Evolutionary conservation across 495 filamentous ascomycete species (phyloP).

Genomic region (Hypomontagnella monticulosa): DNA sequence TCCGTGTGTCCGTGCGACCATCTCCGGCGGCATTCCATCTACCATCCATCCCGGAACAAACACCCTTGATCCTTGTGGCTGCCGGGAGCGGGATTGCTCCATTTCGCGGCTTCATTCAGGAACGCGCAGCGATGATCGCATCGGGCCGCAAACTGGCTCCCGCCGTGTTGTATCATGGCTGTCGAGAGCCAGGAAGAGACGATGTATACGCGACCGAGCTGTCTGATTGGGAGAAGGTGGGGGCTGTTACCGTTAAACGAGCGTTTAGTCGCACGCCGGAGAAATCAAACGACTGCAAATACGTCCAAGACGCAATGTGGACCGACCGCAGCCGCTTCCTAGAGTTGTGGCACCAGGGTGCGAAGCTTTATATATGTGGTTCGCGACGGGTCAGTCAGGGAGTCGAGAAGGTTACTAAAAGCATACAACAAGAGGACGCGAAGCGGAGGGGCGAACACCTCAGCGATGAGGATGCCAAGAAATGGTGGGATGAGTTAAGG

Average conservation of each 20-base stretch:
- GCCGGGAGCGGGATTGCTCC: constrained; percentile 65
- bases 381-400: constrained; percentile 40
- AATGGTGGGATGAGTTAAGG: constrained; percentile 61
- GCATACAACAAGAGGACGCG: constrained; percentile 60
- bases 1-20: constrained; percentile 64
- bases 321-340: constrained; percentile 60
- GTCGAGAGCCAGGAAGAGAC: constrained; percentile 62
- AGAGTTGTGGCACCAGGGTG: constrained; percentile 59
- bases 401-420: constrained; percentile 58
- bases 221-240: constrained; percentile 58
- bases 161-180: constrained; percentile 66
- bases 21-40: constrained; percentile 71
- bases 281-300: constrained; percentile 46
- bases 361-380: constrained; percentile 70
- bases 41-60: constrained; percentile 59
- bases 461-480: constrained; percentile 54
- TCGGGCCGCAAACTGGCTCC: constrained; percentile 51
- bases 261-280: constrained; percentile 51
- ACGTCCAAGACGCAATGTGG: constrained; percentile 70
- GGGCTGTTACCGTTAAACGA: constrained; percentile 63
- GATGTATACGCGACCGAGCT: constrained; percentile 65
- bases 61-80: constrained; percentile 70
- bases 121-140: constrained; percentile 63
- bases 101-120: constrained; percentile 71
- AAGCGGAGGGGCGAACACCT: constrained; percentile 23